A percentile compares a stretch with the other conserved stretches of the same genome.
Evolutionary conservation across 768 basidiomycete species (phyloP).

Genomic region (Cytidiella melzeri): DNA sequence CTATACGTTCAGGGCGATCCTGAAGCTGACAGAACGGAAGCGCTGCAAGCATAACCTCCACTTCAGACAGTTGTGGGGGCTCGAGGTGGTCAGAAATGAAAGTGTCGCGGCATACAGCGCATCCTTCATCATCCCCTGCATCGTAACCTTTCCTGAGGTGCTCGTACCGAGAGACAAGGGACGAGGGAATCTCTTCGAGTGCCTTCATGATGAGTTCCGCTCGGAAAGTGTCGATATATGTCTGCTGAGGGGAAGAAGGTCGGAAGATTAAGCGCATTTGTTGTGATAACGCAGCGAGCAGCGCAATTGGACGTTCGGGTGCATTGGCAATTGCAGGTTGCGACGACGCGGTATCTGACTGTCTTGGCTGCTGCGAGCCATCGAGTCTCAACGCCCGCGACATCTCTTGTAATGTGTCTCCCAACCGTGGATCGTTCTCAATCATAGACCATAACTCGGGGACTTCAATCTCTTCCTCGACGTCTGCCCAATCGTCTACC

Average conservation of each 20-base stretch:
- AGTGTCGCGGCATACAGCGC: conserved; percentile 77
- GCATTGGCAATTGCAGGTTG: neutral
- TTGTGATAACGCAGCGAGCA: neutral
- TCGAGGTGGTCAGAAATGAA: conserved; percentile 43
- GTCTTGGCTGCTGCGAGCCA: neutral
- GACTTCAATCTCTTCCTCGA: conserved; percentile 2
- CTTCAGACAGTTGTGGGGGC: conserved; percentile 16
- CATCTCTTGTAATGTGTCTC: too few relatives aligned
- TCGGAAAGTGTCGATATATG: conserved; percentile 62
- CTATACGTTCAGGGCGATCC: conserved; percentile 33
- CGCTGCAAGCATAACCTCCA: conserved; percentile 3
- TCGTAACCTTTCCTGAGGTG: conserved; percentile 15
- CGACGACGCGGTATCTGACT: neutral
- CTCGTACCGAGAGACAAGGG: conserved; percentile 40
- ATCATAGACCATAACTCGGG: neutral
- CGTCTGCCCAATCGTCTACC: conserved; percentile 8
- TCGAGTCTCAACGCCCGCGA: neutral
- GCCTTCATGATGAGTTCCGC: conserved; percentile 58
- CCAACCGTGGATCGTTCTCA: too few relatives aligned
- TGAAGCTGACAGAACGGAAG: conserved; percentile 14
- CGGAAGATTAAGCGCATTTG: neutral
- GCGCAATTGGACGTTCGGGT: neutral
- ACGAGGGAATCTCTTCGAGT: conserved; percentile 57
- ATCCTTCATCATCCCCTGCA: conserved; percentile 44
- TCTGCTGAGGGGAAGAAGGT: conserved; percentile 20